Base-by-base conservation (phyloP, 2,329 filamentous ascomycete genomes). In the Sporothrix schenckii region DNA sequence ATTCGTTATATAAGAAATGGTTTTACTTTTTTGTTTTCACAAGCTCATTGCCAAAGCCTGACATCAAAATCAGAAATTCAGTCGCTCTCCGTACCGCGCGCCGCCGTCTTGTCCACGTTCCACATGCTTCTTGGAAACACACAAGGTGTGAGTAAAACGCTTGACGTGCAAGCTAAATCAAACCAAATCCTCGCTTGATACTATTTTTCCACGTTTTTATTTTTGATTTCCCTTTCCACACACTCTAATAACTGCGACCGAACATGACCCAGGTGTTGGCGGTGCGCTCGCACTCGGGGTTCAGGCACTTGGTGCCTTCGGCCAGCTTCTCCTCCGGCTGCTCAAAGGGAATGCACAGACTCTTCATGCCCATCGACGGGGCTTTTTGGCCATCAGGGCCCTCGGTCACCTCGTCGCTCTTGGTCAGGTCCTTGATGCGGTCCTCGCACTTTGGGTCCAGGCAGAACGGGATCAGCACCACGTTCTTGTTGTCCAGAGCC, bases 261-360 rank as follows among this genome's bases (percentile, higher is more conserved):
- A 97, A 98, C 89, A 97, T 91, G 80, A 92, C 92, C 91, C 92
- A 98, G 77, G 90, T 87, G 84, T 94, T 88, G 21, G 94, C 94
- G 66, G 88, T 82, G 74, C 84, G 85, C 72, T 84, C 84, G 82
- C 94, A 98, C 77, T 94, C 91, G 54, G 94, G 94, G 85, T 92
- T 97, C 76, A 94, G 85, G 79, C 95, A 99, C 82, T 95, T 94
- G 71, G 93, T 97, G 66, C 92, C 94, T 74, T 88, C 84, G 73
- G 91, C 86, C 73, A 96, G 83, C 30, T 90, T 92, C 30, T 91
- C 92, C 76, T 91, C 88, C 52, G 94, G 94, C 85, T 94, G 92
- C 72, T 94, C 90, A 76, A 93, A 93, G 41, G 76, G 90, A 85
- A 86, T 96, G 88, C 84, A 94, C 80, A 81, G 88, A 80, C 80